Base-by-base conservation (phyloP, 2,329 filamentous ascomycete genomes). In the Pseudocercospora pini-densiflorae region DNA sequence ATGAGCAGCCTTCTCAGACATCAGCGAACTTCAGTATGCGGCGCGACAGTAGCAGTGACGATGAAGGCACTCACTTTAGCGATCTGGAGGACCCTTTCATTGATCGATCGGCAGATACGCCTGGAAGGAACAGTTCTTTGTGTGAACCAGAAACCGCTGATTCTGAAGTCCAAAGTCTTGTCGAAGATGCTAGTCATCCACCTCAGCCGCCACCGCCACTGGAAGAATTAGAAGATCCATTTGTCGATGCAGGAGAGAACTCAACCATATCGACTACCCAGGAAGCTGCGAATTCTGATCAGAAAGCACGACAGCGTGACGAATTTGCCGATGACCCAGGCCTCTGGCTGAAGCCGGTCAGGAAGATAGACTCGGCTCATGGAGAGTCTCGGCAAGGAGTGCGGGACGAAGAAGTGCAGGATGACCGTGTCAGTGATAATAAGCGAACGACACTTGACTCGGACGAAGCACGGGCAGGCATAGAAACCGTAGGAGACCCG, bases 81-180 rank as follows among this genome's bases (percentile, higher is more conserved):
- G 67, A 61, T 3, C 59, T 70, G 1, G 66, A 67, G 19, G 67
- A 70, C 40, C 68, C 67, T 3, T 70, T 69, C 59, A 43, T 64
- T 14, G 67, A 69, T 36, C 49, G 45, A 43, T 9, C 40, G 16
- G 16, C 14, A 19, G 40, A n/a, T 1, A 43, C 16, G 16, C 40
- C 40, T 43, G 16, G n/a, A 43, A 19, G 2, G 3, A 19, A 3
- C 16, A 43, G 40, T 43, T 3, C 5, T 43, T 5, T 7, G 5
- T 5, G 7, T 7, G 16, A n/a, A 43, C 14, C 1, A 43, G 40
- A 7, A 19, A 14, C 16, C 16, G 14, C 14, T 43, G n/a, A 9
- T 43, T 8, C 16, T 19, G 5, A 19, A 2, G 21, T 3, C 19
- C 23, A 16, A 12, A 23, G 21, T 23, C 47, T 51, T 9, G 14